A percentile compares a stretch with the other conserved stretches of the same genome.
phyloP scores from a whole-genome alignment of 495 filamentous ascomycete genomes.

The Lasiosphaeria ovina region DNA sequence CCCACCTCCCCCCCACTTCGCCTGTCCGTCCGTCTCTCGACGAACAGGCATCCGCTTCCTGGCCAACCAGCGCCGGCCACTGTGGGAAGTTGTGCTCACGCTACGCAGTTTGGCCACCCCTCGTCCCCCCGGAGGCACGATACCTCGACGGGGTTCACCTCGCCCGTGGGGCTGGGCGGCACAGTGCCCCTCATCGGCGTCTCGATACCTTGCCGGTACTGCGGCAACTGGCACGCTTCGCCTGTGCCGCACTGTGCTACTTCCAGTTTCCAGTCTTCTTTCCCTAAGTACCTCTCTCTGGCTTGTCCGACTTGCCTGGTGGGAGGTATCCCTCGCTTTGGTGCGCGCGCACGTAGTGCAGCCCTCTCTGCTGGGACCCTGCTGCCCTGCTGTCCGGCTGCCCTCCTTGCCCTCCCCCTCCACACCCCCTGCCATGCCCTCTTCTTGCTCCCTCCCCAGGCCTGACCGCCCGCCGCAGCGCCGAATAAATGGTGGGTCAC shows the following conservation, averaged over 20 bases:
- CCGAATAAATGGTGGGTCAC: conserved; percentile 38
- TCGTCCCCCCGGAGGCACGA: conserved; percentile 10
- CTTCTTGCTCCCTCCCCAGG: conserved; percentile 18
- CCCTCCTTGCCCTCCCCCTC: background rate
- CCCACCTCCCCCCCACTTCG: background rate
- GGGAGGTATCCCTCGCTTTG: too few species aligned
- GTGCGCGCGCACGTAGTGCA: too few species aligned
- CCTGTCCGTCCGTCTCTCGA: conserved; percentile 4
- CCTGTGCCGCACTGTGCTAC: conserved; percentile 8
- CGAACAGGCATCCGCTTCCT: conserved; percentile 11
- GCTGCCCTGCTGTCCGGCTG: too few species aligned
- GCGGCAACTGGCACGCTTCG: background rate
- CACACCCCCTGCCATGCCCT: background rate
- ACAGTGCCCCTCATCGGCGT: conserved; percentile 19
- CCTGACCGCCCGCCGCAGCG: conserved; percentile 15
- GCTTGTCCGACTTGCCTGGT: too few species aligned
- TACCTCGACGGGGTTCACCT: conserved; percentile 8
- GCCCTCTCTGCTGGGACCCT: too few species aligned
- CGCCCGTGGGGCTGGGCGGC: conserved; percentile 8
- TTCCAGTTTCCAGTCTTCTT: background rate
- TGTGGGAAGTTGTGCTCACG: conserved; percentile 18
- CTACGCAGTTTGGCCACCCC: conserved; percentile 6
- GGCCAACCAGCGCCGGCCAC: conserved; percentile 33
- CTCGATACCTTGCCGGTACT: conserved; percentile 10
- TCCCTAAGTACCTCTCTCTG: too few species aligned